These are phyloP conservation scores for Coniophora puteana DNA, from an alignment of 1,284 basidiomycete genomes.

Conservation along the genomic window DNA sequence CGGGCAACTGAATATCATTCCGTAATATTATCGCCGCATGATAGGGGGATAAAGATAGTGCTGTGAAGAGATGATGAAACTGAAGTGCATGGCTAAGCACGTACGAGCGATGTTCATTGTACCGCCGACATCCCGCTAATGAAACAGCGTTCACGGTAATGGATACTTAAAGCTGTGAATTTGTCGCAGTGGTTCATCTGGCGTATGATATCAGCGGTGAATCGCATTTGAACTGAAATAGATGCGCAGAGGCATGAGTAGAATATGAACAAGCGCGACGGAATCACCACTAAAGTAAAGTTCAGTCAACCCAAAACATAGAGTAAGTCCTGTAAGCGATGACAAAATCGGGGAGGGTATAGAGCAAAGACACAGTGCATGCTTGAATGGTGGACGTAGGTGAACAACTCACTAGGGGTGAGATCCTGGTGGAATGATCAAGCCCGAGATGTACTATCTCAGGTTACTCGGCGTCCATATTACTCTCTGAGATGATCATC, in stretches of 20 bases:
- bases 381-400: constrained; percentile 40
- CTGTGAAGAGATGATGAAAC: too few species aligned
- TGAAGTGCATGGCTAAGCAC: constrained; percentile 31
- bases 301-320: too few species aligned
- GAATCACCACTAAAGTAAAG: too few species aligned
- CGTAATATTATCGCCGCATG: too few species aligned
- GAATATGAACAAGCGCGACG: constrained; percentile 14
- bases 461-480: too few species aligned
- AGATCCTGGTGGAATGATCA: too few species aligned
- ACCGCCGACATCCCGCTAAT: constrained; percentile 77
- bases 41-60: too few species aligned
- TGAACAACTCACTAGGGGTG: constrained; percentile 38
- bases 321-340: constrained; percentile 14
- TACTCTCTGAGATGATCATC: too few species aligned
- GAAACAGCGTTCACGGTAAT: constrained; percentile 77
- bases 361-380: constrained; percentile 2
- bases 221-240: constrained; percentile 24
- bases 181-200: constrained; percentile 47
- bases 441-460: too few species aligned
- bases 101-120: constrained; percentile 78
- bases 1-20: too few species aligned
- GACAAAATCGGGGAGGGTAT: constrained; percentile 16
- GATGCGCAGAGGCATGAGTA: constrained; percentile 29
- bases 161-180: constrained; percentile 64
- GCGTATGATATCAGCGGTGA: too few species aligned